Base-by-base conservation (phyloP, 2,329 filamentous ascomycete genomes). In the Sclerotinia trifoliorum region DNA sequence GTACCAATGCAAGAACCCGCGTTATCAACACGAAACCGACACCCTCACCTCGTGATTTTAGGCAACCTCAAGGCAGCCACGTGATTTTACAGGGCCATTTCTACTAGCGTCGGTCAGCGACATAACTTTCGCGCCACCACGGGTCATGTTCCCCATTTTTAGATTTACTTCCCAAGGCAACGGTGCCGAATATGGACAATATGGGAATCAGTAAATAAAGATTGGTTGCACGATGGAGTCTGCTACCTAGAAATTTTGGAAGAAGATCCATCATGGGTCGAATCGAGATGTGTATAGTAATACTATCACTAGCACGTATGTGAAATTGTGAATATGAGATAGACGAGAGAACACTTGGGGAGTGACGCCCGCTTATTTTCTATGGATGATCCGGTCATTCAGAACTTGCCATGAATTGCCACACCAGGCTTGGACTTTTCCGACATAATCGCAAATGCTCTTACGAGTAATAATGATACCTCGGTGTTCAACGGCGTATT, bases 21-120 rank as follows among this genome's bases (percentile, higher is more conserved):
- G 21, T 39, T 35, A 13, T 35, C 15, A 4, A 62, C 58, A 62
- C 58, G 58, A 62, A 49, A 35, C 11, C 19, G 7, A 62, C 58
- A 7, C 15, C 58, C 46, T 62, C 44, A 29, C 49, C 58, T 19
- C 58, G 58, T 62, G 58, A 62, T 49, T 49, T 62, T 62, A 62
- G 58, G 58, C 44, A 62, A 57, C 55, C 21, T 24, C 44, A 24
- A 62, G 58, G 58, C 58, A 62, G 5, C 58, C 29, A 29, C 58
- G 26, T 49, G 58, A 62, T 62, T 39, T 39, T 51, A 29, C 15
- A 29, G 21, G 8, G 29, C 29, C 8, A 6, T 62, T 39, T 49
- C 58, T 21, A 35, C 29, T 61, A 17, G 58, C 21, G 19, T 35
- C 19, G n/a, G 19, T 49, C 13, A 61, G 58, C 26, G 44, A 13